Evolutionary conservation across 306 rosid species (phyloP).

Genomic region (Carpinus fangiana): DNA sequence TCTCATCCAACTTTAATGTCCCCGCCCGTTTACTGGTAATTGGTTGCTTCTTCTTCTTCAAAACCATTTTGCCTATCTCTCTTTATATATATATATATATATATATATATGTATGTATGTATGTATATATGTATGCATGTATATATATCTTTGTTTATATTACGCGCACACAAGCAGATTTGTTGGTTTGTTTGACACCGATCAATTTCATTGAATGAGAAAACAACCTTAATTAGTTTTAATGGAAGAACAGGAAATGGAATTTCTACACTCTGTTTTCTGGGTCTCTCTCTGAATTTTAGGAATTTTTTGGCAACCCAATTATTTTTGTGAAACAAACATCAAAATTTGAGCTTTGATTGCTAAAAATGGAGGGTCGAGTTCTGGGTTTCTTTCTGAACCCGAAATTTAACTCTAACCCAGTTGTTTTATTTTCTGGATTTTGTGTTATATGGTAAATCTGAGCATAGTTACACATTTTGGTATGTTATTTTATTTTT

Average conservation of each 20-base stretch:
- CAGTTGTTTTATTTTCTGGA: neutral
- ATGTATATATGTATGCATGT: too few relatives aligned
- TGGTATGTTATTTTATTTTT: neutral
- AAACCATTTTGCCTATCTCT: neutral
- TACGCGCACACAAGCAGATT: too few relatives aligned
- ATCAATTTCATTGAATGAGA: neutral
- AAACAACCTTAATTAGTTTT: neutral
- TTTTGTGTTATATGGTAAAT: neutral
- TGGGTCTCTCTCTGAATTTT: neutral
- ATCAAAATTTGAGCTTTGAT: neutral
- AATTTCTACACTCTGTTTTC: neutral
- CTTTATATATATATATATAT: too few relatives aligned
- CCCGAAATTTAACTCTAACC: neutral
- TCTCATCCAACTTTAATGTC: slow-evolving; percentile 58
- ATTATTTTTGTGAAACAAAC: neutral
- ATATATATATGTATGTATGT: too few relatives aligned
- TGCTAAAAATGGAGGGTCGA: neutral
- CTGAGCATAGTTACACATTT: neutral
- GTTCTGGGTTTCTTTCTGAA: neutral
- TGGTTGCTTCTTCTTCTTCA: neutral
- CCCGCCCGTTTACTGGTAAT: slow-evolving; percentile 60
- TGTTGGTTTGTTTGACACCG: neutral
- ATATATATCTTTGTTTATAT: neutral
- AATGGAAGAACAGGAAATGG: neutral
- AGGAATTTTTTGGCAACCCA: neutral